These are phyloP conservation scores for Magnusiomyces tetraspermus DNA, from an alignment of 1,139 yeast genomes.

Conservation along the genomic window DNA sequence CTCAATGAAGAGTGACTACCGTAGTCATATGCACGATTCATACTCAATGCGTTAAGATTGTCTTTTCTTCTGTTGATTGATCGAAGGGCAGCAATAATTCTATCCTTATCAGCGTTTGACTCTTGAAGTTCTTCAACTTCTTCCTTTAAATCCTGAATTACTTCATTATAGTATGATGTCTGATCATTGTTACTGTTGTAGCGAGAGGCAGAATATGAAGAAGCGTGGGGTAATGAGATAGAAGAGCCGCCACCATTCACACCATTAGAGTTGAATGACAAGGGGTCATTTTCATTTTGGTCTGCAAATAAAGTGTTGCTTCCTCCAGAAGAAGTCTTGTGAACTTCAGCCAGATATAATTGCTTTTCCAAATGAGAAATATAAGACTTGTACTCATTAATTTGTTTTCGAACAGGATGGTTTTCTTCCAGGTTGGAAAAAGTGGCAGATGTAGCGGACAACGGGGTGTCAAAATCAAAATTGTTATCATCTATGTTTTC, in stretches of 20 bases:
- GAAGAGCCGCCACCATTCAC: neutral
- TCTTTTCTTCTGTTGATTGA: slow-evolving; percentile 26
- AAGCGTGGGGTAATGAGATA: neutral
- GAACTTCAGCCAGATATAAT: slow-evolving; percentile 24
- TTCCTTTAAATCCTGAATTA: slow-evolving; percentile 54
- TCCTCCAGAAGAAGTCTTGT: neutral
- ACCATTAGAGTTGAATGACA: neutral
- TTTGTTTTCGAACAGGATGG: slow-evolving; percentile 39
- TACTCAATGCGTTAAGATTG: slow-evolving; percentile 15
- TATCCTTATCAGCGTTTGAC: slow-evolving; percentile 58
- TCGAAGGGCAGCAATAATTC: slow-evolving; percentile 59
- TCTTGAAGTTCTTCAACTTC: slow-evolving; percentile 60
- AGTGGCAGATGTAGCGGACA: slow-evolving; percentile 7
- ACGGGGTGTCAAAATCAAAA: slow-evolving; percentile 4
- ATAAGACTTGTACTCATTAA: slow-evolving; percentile 54
- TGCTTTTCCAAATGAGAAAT: slow-evolving; percentile 54
- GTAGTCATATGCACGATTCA: neutral
- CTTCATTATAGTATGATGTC: slow-evolving; percentile 19
- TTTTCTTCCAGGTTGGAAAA: slow-evolving; percentile 1
- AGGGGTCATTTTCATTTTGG: neutral
- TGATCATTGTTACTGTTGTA: slow-evolving; percentile 3
- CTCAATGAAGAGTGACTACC: neutral
- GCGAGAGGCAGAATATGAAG: slow-evolving; percentile 7
- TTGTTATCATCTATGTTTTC: slow-evolving; percentile 13
- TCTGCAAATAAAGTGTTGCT: neutral